phyloP scores from a whole-genome alignment of 2,329 filamentous ascomycete genomes.

The Triangularia verruculosa region DNA sequence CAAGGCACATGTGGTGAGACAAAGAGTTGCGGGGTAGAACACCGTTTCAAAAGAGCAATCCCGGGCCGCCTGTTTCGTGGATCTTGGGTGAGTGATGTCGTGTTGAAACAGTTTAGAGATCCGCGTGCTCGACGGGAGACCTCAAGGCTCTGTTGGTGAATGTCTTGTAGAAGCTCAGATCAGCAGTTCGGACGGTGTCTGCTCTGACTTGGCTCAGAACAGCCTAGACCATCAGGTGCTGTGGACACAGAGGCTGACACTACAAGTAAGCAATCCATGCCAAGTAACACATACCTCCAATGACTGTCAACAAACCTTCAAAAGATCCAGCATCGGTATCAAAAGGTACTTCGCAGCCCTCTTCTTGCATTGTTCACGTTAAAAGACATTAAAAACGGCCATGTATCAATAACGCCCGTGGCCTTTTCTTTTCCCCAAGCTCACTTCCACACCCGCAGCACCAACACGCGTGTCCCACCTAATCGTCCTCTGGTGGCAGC shows the following conservation, averaged over 20 bases:
- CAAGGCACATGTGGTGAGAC: not conserved
- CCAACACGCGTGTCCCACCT: conserved; percentile 34
- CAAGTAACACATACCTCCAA: not conserved
- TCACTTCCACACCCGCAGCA: not conserved
- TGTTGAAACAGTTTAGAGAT: not conserved
- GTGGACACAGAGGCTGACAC: not conserved
- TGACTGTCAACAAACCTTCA: not conserved
- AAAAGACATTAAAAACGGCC: not conserved
- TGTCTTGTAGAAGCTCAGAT: not conserved
- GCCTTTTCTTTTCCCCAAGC: not conserved
- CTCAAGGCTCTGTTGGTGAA: not conserved
- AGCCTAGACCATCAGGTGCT: not conserved
- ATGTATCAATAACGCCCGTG: not conserved
- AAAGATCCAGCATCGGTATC: not conserved
- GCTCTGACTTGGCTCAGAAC: too few relatives aligned
- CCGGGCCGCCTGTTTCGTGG: not conserved
- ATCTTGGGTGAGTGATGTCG: not conserved
- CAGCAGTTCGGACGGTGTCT: too few relatives aligned
- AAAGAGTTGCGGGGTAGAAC: not conserved
- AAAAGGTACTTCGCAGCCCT: not conserved
- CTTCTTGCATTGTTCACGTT: not conserved
- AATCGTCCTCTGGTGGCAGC: conserved; percentile 94
- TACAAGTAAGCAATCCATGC: not conserved
- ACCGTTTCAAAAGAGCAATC: too few relatives aligned
- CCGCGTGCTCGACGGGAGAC: too few relatives aligned